These are phyloP conservation scores for Yarrowia sp. DNA, from an alignment of 805 yeast species.

Conservation along the genomic window DNA sequence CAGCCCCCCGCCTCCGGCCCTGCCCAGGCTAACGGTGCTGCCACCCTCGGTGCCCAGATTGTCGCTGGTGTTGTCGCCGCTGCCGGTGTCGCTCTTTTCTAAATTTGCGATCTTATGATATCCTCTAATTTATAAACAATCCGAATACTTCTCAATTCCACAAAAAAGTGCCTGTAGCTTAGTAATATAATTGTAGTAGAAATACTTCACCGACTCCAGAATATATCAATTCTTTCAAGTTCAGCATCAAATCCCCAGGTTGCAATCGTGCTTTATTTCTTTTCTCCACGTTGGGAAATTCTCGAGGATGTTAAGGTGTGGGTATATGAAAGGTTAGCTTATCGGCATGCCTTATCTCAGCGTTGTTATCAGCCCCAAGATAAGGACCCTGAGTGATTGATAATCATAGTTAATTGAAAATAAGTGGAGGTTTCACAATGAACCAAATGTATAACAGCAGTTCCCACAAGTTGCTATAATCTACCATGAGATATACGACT, in stretches of 20 bases:
- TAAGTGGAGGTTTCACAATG: no score
- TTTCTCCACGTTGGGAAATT: background rate
- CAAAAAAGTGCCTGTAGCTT: background rate
- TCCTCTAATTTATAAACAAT: slow-evolving; percentile 14
- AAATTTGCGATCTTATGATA: slow-evolving; percentile 14
- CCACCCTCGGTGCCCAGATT: slow-evolving; percentile 21
- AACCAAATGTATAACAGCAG: no score
- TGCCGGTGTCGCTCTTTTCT: slow-evolving; percentile 28
- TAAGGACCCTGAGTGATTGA: slow-evolving; percentile 2
- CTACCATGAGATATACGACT: no score
- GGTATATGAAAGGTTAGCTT: background rate
- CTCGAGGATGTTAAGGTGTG: slow-evolving; percentile 4
- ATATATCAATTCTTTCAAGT: no score
- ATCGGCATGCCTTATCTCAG: background rate
- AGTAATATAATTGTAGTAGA: no score
- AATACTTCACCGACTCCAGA: background rate
- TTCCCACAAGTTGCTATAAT: no score
- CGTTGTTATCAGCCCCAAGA: background rate
- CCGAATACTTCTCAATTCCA: slow-evolving; percentile 6
- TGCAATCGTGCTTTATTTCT: no score
- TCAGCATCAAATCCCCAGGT: no score
- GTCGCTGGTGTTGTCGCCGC: slow-evolving; percentile 36
- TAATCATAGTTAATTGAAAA: background rate
- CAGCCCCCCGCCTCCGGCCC: slow-evolving; percentile 23
- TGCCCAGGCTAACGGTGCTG: slow-evolving; percentile 38